These are phyloP conservation scores for Patellaria atrata DNA, from an alignment of 495 filamentous ascomycete species.

Conservation along the genomic window DNA sequence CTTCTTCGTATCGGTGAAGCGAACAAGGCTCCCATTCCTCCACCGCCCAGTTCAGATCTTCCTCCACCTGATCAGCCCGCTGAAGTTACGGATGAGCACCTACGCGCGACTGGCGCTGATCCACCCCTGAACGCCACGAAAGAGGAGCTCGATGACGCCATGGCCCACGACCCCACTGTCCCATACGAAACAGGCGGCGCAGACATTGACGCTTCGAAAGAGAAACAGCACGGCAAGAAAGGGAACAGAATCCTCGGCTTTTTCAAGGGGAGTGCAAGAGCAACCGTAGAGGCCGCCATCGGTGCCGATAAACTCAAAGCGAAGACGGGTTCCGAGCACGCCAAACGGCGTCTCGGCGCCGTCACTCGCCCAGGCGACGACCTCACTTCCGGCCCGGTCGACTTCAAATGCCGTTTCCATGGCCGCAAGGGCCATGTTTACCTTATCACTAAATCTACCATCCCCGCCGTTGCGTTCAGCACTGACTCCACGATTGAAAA, in stretches of 20 bases:
- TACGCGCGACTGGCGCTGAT: conserved; percentile 29
- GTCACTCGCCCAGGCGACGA: conserved; percentile 37
- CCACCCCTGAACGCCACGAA: conserved; percentile 30
- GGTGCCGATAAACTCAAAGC: conserved; percentile 56
- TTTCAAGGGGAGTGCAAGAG: conserved; percentile 55
- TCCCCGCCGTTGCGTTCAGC: conserved; percentile 46
- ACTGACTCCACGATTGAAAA: conserved; percentile 28
- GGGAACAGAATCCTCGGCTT: conserved; percentile 45
- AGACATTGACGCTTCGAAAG: conserved; percentile 29
- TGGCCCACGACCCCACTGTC: conserved; percentile 25
- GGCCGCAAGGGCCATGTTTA: conserved; percentile 61
- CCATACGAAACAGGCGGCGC: conserved; percentile 22
- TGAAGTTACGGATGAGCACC: conserved; percentile 32
- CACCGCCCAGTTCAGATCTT: conserved; percentile 47
- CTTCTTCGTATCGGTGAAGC: conserved; percentile 75
- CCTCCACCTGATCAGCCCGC: conserved; percentile 40
- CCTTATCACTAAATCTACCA: conserved; percentile 45
- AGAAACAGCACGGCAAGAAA: conserved; percentile 27
- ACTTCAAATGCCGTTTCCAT: conserved; percentile 57
- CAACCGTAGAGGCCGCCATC: conserved; percentile 51
- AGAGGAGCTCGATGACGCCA: conserved; percentile 39
- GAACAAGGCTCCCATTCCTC: conserved; percentile 66
- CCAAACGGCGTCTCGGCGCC: conserved; percentile 57
- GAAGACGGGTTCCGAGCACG: conserved; percentile 46
- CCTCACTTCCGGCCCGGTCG: conserved; percentile 46